These are phyloP conservation scores for Avicennia marina DNA, from an alignment of 257 asterid species.

Conservation along the genomic window DNA sequence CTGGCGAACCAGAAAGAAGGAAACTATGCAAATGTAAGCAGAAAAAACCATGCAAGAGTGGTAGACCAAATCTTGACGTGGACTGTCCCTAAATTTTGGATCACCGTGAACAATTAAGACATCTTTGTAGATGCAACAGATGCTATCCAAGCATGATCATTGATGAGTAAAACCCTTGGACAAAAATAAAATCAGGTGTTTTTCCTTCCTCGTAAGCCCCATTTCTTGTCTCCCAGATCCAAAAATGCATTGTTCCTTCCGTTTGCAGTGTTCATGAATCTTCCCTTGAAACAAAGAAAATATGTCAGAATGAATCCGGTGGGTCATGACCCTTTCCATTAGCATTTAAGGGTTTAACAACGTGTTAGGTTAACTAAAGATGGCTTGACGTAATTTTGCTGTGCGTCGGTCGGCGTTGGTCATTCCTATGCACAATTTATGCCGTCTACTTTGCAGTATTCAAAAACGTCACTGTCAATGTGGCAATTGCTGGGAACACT, in stretches of 20 bases:
- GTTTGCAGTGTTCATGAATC: background rate
- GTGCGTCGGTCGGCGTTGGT: background rate
- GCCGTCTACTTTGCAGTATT: background rate
- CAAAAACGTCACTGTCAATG: background rate
- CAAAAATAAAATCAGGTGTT: slow-evolving; percentile 13
- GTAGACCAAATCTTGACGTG: too few species aligned
- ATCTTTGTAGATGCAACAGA: slow-evolving; percentile 14
- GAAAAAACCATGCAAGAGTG: too few species aligned
- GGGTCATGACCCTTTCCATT: background rate
- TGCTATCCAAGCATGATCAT: slow-evolving; percentile 10
- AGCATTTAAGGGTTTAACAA: background rate
- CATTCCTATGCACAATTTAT: background rate
- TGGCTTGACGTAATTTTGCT: background rate
- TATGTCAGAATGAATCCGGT: background rate
- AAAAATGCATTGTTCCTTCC: background rate
- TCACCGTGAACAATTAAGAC: too few species aligned
- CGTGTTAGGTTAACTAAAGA: slow-evolving; percentile 15
- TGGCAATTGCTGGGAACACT: background rate
- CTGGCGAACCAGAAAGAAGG: too few species aligned
- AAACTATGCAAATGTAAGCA: too few species aligned
- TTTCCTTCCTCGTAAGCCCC: too few species aligned
- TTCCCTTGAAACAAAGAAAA: too few species aligned
- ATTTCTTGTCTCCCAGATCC: slow-evolving; percentile 8
- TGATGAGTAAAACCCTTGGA: slow-evolving; percentile 9
- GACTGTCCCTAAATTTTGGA: too few species aligned